Conservation (phyloP, 805 yeast genomes). For the Suhomyces prunicola region DNA sequence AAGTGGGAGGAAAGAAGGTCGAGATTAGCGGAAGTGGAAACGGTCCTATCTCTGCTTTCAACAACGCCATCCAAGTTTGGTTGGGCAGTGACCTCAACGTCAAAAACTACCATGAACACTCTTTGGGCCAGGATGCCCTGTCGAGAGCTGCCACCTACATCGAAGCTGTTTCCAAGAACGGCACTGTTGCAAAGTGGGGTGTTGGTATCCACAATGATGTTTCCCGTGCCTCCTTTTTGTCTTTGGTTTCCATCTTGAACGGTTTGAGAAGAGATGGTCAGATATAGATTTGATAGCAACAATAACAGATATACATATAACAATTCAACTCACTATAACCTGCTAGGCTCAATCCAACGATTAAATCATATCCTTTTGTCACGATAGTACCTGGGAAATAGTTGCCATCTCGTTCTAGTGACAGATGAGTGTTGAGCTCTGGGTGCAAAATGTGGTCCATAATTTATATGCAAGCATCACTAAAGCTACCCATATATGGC, state of each 20-base stretch:
- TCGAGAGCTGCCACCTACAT: slow-evolving; percentile 77
- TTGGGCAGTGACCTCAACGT: slow-evolving; percentile 56
- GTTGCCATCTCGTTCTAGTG: too few species aligned
- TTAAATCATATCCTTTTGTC: too few species aligned
- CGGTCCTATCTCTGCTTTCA: slow-evolving; percentile 79
- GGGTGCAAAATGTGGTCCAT: too few species aligned
- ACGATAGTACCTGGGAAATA: too few species aligned
- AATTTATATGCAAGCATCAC: too few species aligned
- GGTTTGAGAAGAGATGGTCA: slow-evolving; percentile 24
- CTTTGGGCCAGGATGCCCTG: slow-evolving; percentile 69
- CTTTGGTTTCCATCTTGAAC: slow-evolving; percentile 65
- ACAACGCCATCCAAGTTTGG: slow-evolving; percentile 53
- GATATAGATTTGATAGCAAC: background rate
- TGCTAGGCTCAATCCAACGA: too few species aligned
- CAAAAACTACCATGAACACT: slow-evolving; percentile 72
- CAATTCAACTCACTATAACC: background rate
- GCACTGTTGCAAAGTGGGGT: slow-evolving; percentile 64
- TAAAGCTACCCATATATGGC: too few species aligned
- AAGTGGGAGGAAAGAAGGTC: slow-evolving; percentile 39
- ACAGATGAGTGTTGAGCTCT: too few species aligned
- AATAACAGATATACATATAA: too few species aligned
- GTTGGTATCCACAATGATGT: slow-evolving; percentile 91
- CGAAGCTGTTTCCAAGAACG: slow-evolving; percentile 17
- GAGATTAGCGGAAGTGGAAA: slow-evolving; percentile 64
- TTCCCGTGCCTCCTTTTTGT: slow-evolving; percentile 75